These are phyloP conservation scores for Blepharisma japonicum DNA, from an alignment of 73 alveolate genomes.

Conservation along the genomic window DNA sequence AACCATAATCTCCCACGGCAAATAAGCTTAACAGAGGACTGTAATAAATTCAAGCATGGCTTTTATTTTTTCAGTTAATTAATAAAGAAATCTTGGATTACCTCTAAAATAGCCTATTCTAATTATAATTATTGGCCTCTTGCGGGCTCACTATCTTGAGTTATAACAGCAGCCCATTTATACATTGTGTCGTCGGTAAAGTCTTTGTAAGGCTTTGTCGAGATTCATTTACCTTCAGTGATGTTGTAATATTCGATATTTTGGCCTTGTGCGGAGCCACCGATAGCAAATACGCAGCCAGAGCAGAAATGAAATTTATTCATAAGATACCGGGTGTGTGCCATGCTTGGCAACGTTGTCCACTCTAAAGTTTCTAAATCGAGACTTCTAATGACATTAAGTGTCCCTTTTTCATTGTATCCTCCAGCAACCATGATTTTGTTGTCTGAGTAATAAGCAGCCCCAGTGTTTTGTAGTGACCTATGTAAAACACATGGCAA, in stretches of 20 bases:
- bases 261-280: constrained; percentile 42
- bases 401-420: constrained; percentile 61
- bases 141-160: background rate
- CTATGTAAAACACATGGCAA: constrained; percentile 42
- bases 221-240: constrained; percentile 21
- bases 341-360: constrained; percentile 58
- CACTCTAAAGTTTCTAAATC: constrained; percentile 60
- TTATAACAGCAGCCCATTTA: constrained; percentile 27
- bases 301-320: constrained; percentile 51
- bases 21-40: no score
- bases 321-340: constrained; percentile 61
- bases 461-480: constrained; percentile 61
- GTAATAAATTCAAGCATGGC: no score
- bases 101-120: no score
- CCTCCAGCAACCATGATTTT: constrained; percentile 70
- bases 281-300: constrained; percentile 63
- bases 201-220: background rate
- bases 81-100: no score
- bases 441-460: constrained; percentile 51
- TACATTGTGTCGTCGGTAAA: constrained; percentile 28
- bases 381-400: constrained; percentile 49
- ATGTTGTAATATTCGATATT: constrained; percentile 11
- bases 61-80: no score
- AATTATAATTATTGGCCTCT: no score
- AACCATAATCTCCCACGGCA: no score